These are phyloP conservation scores for Debaryomycetaceae sp. DNA, from an alignment of 1,139 yeast species.

Conservation along the genomic window DNA sequence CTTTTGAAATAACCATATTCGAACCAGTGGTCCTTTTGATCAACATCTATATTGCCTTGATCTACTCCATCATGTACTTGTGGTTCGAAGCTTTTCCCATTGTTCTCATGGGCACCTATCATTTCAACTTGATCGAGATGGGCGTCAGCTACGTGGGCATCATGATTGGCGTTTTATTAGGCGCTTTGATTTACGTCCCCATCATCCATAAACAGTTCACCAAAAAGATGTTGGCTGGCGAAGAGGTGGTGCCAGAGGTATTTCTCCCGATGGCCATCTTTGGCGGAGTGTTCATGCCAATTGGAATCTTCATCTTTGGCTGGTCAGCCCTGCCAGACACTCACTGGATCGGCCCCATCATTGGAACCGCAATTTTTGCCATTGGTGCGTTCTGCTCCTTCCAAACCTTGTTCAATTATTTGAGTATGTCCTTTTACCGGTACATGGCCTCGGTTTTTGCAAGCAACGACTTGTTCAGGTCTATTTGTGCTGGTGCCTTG, in stretches of 20 bases:
- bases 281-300: conserved; percentile 39
- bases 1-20: conserved; percentile 36
- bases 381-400: conserved; percentile 36
- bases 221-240: conserved; percentile 17
- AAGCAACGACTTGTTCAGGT: conserved; percentile 49
- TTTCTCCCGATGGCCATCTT: conserved; percentile 41
- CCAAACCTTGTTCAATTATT: conserved; percentile 20
- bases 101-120: conserved; percentile 39
- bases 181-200: conserved; percentile 22
- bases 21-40: conserved; percentile 46
- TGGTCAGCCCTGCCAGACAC: conserved; percentile 41
- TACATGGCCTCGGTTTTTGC: conserved; percentile 59
- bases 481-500: conserved; percentile 55
- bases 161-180: conserved; percentile 37
- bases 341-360: conserved; percentile 42
- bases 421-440: conserved; percentile 27
- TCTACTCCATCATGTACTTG: conserved; percentile 51
- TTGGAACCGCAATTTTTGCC: conserved; percentile 39
- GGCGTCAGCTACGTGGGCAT: conserved; percentile 46
- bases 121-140: conserved; percentile 45
- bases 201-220: conserved; percentile 21
- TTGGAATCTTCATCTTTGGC: conserved; percentile 45
- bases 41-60: conserved; percentile 48
- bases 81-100: conserved; percentile 64
- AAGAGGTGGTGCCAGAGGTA: conserved; percentile 32